Percentiles rank a stretch among this genome's conserved stretches.
Conservation (phyloP, 306 rosid species). For the Gastrolobium villosum region DNA sequence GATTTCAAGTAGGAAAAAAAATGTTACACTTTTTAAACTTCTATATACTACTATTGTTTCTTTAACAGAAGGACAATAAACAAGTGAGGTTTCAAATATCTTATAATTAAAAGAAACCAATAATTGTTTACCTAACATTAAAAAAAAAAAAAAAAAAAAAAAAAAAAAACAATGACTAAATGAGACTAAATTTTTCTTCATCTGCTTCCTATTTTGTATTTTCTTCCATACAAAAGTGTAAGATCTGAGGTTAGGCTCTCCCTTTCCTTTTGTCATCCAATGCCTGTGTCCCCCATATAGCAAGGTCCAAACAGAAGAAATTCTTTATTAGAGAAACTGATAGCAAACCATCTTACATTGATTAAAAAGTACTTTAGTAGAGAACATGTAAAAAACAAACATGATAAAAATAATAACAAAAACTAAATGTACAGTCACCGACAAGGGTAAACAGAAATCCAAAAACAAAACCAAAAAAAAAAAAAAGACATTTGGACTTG, state of each 20-base stretch:
- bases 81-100: not conserved
- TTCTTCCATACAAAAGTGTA: constrained; percentile 16
- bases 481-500: not conserved
- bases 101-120: not conserved
- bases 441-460: not conserved
- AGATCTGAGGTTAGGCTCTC: constrained; percentile 50
- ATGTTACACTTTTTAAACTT: constrained; percentile 31
- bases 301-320: constrained; percentile 37
- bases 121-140: too few species aligned
- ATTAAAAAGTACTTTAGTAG: not conserved
- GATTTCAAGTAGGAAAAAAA: constrained; percentile 7
- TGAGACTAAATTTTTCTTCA: constrained; percentile 28
- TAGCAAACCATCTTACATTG: constrained; percentile 8
- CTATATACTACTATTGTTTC: constrained; percentile 2
- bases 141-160: not conserved
- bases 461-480: not conserved
- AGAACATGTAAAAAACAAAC: not conserved
- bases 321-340: constrained; percentile 26
- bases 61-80: constrained; percentile 1
- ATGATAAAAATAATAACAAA: not conserved
- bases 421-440: constrained; percentile 3
- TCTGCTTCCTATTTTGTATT: not conserved
- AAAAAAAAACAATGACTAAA: constrained; percentile 26
- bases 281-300: constrained; percentile 49
- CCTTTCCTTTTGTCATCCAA: constrained; percentile 66